Base-by-base conservation (phyloP, 257 asterid genomes). In the Penstemon eatonii region DNA sequence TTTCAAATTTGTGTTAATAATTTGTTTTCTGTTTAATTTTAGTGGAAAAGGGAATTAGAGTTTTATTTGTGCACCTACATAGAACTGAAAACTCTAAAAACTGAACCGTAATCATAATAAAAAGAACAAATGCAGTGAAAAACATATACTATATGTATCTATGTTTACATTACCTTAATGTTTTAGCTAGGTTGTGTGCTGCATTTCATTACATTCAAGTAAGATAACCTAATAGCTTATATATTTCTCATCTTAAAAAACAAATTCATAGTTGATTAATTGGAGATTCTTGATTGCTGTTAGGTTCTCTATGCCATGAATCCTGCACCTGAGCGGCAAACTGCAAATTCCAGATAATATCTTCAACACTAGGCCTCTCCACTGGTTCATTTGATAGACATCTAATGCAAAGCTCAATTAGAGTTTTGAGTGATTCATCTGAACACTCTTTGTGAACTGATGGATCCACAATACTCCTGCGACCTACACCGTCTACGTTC, bases 271-370 rank as follows among this genome's bases (percentile, higher is more conserved):
- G 18, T n/a, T 61, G 61, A 65, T 64, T 77, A 67, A 51, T 52
- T 41, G 94, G 97, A 1, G 96, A 86, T 45, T 72, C 80, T 8
- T 73, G 87, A 63, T 58, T 78, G 75, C 85, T 85, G 71, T 70
- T 67, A 54, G 85, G 50, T 57, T 84, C 90, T 4, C 73, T 78
- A 18, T 66, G 73, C 81, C 78, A 73, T 36, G 84, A 71, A 11
- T 86, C 94, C 68, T 89, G 96, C 46, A 89, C 86, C 75, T 92
- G 98, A 69, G 92, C 91, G 46, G 98, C 96, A 79, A 84, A 92
- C 75, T 87, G 96, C 86, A 92, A 67, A 69, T 92, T 92, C 98
- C 98, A 92, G 2, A 89, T 77, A 25, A 87, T 69, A 70, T 89
- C 96, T 76, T 87, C 98, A 3, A 92, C 79, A 1, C 96, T 86